A percentile compares a stretch with the other conserved stretches of the same genome.
These are phyloP conservation scores for Lolium rigidum DNA, from an alignment of 176 grass and related monocot genomes.

Conservation along the genomic window DNA sequence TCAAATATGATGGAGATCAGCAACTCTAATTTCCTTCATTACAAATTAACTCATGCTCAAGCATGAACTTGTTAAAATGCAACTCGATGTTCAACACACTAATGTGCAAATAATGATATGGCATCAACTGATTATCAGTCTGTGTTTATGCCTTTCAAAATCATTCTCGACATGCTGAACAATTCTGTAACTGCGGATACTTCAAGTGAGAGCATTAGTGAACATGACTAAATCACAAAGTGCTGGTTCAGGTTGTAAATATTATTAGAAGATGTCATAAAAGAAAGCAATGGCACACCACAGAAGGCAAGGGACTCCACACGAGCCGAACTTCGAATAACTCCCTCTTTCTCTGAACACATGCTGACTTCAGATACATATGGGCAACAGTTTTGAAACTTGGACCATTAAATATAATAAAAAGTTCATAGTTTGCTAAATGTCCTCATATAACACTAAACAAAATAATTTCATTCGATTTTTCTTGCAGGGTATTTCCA, in stretches of 20 bases:
- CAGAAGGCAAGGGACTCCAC: neutral
- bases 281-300: conserved; percentile 6
- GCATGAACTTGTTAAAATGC: neutral
- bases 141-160: neutral
- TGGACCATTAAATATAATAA: neutral
- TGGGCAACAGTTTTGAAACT: neutral
- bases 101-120: conserved; percentile 1
- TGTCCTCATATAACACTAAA: neutral
- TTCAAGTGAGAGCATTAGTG: neutral
- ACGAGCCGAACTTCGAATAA: conserved; percentile 7
- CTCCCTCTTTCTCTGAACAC: too few relatives aligned
- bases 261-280: neutral
- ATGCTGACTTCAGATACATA: neutral
- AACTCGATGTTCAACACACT: neutral
- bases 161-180: neutral
- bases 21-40: neutral
- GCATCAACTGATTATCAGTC: neutral
- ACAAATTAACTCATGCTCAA: neutral
- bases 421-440: neutral
- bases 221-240: neutral
- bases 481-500: neutral
- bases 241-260: neutral
- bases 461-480: neutral
- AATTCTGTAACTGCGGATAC: neutral
- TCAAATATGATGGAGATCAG: conserved; percentile 38